Percentiles rank a stretch among this genome's conserved stretches.
phyloP scores from a whole-genome alignment of 2,329 filamentous ascomycete genomes.

The Monosporascus sp. region DNA sequence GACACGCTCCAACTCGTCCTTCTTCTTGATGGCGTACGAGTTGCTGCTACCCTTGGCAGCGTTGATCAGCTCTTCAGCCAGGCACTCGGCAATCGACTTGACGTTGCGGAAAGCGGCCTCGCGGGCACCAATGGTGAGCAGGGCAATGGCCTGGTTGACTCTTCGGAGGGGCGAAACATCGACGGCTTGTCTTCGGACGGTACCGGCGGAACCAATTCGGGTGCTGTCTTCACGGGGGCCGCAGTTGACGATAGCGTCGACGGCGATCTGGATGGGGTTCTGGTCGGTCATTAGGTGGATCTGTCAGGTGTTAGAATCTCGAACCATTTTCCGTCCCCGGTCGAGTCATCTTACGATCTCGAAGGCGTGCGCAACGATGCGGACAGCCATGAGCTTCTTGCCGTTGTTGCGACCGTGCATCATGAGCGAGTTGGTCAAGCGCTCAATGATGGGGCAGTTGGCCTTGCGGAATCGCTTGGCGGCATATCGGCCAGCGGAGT shows the following conservation, averaged over 20 bases:
- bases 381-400: constrained; percentile 99
- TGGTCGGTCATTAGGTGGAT: constrained; percentile 99
- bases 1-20: constrained; percentile 99
- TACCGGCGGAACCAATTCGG: constrained; percentile 98
- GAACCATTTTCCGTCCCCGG: constrained; percentile 1
- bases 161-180: constrained; percentile 99
- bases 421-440: constrained; percentile 99
- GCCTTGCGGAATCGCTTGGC: constrained; percentile 99
- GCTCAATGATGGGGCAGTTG: constrained; percentile 99
- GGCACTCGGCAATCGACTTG: constrained; percentile 99
- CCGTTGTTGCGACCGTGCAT: constrained; percentile 99
- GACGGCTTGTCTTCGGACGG: constrained; percentile 99
- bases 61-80: constrained; percentile 99
- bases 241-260: constrained; percentile 99
- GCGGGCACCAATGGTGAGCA: constrained; percentile 97
- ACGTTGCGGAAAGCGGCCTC: constrained; percentile 99
- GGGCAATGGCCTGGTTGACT: constrained; percentile 99
- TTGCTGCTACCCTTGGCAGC: constrained; percentile 99
- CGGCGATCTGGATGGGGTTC: constrained; percentile 99
- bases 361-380: constrained; percentile 97
- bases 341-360: constrained; percentile 77
- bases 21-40: constrained; percentile 99
- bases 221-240: constrained; percentile 99
- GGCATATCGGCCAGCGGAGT: constrained; percentile 98
- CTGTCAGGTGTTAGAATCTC: constrained; percentile 41